Conservation (phyloP, 176 grass and related monocot genomes). For the Musa itinerans region DNA sequence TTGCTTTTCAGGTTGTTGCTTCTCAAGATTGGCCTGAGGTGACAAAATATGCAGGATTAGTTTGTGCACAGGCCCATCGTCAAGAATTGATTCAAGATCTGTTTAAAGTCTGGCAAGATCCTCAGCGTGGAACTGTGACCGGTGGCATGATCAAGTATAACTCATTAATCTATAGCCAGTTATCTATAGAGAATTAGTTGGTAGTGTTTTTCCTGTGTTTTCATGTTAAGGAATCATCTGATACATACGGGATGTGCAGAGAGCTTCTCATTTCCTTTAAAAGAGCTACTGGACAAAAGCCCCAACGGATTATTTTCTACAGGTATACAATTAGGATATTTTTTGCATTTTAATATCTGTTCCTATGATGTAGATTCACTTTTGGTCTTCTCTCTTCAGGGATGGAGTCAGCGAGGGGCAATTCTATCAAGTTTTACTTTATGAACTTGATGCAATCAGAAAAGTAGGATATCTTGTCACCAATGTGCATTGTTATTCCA, state of each 20-base stretch:
- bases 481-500: not conserved
- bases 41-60: constrained; percentile 83
- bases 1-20: constrained; percentile 64
- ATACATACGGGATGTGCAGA: constrained; percentile 29
- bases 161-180: not conserved
- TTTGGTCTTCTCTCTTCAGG: constrained; percentile 28
- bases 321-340: constrained; percentile 30
- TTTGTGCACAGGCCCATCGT: constrained; percentile 78
- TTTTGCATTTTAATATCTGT: not conserved
- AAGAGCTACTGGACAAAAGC: constrained; percentile 86
- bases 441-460: constrained; percentile 91
- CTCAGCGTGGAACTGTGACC: constrained; percentile 60
- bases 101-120: constrained; percentile 91
- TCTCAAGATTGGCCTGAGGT: constrained; percentile 94
- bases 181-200: too few relatives aligned
- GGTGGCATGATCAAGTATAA: constrained; percentile 92
- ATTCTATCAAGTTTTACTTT: constrained; percentile 94
- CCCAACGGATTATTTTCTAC: constrained; percentile 95
- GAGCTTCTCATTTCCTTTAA: constrained; percentile 91
- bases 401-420: constrained; percentile 92
- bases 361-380: not conserved
- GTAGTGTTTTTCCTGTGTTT: not conserved
- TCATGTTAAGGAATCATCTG: constrained; percentile 3
- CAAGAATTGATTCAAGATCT: constrained; percentile 92
- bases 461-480: constrained; percentile 36